Conservation (phyloP, 2,329 filamentous ascomycete genomes). For the Metarhizium brunneum region DNA sequence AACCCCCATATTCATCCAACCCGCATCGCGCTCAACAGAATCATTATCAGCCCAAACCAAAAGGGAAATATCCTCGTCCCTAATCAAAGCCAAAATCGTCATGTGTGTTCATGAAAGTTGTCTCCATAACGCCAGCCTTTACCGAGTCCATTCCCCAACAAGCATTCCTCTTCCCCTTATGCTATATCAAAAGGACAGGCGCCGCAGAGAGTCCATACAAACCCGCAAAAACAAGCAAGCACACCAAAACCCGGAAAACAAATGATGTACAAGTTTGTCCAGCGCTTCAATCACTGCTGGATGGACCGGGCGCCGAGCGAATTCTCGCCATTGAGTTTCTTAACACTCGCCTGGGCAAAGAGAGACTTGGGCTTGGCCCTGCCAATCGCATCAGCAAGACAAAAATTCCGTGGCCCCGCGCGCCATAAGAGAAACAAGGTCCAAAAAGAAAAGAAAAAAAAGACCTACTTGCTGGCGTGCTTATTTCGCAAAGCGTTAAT, state of each 20-base stretch:
- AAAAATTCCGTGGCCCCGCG: background rate
- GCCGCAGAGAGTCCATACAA: background rate
- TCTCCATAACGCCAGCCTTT: slow-evolving; percentile 2
- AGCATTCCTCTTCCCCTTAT: too few species aligned
- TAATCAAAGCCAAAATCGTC: background rate
- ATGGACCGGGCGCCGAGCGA: slow-evolving; percentile 28
- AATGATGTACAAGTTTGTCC: background rate
- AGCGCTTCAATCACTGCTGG: slow-evolving; percentile 14
- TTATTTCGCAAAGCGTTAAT: slow-evolving; percentile 72
- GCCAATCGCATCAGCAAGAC: background rate
- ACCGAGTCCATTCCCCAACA: background rate
- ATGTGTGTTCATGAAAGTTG: background rate
- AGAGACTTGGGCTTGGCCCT: slow-evolving; percentile 60
- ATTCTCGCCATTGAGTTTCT: slow-evolving; percentile 46
- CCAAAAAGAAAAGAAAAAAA: background rate
- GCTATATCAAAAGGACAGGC: background rate
- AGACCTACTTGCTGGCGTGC: slow-evolving; percentile 64
- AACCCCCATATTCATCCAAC: background rate
- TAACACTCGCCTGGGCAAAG: slow-evolving; percentile 56
- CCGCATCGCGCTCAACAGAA: background rate
- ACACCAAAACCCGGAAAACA: slow-evolving; percentile 1
- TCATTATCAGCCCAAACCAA: background rate
- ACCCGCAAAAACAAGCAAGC: background rate
- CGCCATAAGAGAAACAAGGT: background rate
- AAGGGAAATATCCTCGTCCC: background rate